Conservation (phyloP, 371 early-diverging fungal species). For the Haplosporangium sp. region DNA sequence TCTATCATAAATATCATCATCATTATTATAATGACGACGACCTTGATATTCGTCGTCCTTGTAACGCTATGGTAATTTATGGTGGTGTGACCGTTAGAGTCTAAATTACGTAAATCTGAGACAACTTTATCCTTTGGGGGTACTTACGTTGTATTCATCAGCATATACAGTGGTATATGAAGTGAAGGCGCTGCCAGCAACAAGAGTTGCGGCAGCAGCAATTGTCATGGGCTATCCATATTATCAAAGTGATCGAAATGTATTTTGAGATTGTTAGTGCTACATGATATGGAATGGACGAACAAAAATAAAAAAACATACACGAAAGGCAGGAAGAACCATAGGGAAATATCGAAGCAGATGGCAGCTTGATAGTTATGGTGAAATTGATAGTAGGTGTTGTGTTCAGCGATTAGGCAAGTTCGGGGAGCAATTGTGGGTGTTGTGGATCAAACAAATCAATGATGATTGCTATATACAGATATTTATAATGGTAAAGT, state of each 20-base stretch:
- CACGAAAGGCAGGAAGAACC: conserved; percentile 16
- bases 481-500: no score
- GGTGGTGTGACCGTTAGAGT: background rate
- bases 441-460: background rate
- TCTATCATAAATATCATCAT: background rate
- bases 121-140: background rate
- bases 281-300: background rate
- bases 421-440: background rate
- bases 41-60: conserved; percentile 2
- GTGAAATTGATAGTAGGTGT: background rate
- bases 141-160: conserved; percentile 36
- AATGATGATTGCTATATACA: background rate
- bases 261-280: background rate
- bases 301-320: conserved; percentile 2
- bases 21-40: background rate
- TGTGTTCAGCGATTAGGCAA: background rate
- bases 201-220: conserved; percentile 34
- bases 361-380: background rate
- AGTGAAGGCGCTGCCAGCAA: conserved; percentile 32
- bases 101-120: background rate
- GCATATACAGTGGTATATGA: conserved; percentile 44
- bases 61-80: background rate
- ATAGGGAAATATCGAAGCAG: background rate
- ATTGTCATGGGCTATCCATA: conserved; percentile 38
- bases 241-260: background rate